phyloP scores from a whole-genome alignment of 2,329 filamentous ascomycete species.

The Stemphylium lycopersici region DNA sequence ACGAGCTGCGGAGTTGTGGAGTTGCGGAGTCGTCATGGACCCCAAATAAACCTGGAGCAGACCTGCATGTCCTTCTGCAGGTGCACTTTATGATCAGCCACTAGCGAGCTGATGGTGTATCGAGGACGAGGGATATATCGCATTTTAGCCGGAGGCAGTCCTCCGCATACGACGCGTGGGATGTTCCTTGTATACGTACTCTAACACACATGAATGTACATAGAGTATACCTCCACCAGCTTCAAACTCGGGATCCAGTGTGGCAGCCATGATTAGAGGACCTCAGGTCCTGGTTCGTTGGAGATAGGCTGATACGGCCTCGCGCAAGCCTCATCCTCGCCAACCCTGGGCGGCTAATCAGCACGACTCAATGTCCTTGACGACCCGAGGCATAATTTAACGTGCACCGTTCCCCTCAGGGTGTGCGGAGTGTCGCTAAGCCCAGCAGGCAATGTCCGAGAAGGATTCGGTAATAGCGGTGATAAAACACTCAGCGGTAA shows the following conservation, averaged over 20 bases:
- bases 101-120: neutral
- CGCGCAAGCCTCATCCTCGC: neutral
- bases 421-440: neutral
- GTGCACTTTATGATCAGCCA: neutral
- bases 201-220: neutral
- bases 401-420: neutral
- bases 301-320: constrained; percentile 8
- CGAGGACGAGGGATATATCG: neutral
- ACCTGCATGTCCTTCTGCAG: no score
- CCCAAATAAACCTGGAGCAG: no score
- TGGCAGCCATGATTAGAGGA: constrained; percentile 3
- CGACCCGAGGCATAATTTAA: constrained; percentile 1
- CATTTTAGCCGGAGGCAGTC: constrained; percentile 2
- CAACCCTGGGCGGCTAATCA: constrained; percentile 6
- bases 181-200: neutral
- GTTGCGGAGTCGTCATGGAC: no score
- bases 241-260: neutral
- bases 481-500: neutral
- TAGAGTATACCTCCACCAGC: neutral
- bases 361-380: neutral
- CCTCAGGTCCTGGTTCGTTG: neutral
- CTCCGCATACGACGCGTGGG: neutral
- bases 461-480: neutral
- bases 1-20: no score
- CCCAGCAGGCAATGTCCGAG: constrained; percentile 10